phyloP scores from a whole-genome alignment of 179 eudicot species.

The Spinacia oleracea region DNA sequence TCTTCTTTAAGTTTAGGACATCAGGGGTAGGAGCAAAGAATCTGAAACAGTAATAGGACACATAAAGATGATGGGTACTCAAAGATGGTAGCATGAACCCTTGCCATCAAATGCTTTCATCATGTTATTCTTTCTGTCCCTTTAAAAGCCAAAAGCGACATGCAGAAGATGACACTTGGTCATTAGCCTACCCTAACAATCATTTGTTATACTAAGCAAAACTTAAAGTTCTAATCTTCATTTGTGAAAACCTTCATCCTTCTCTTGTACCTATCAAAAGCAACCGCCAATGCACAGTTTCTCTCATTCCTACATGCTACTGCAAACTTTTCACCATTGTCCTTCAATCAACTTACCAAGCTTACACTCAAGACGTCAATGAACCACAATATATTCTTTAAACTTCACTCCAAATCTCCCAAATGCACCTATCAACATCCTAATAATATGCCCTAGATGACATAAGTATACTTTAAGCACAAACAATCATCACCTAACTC shows the following conservation, averaged over 20 bases:
- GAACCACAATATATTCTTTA: neutral
- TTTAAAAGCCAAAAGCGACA: neutral
- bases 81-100: neutral
- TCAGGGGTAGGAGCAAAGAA: slow-evolving; percentile 6
- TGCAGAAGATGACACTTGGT: neutral
- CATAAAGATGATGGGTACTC: neutral
- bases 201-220: neutral
- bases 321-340: neutral
- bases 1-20: neutral
- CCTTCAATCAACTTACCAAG: neutral
- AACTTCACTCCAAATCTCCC: neutral
- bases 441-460: slow-evolving; percentile 10
- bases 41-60: neutral
- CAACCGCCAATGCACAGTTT: neutral
- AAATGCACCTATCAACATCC: slow-evolving; percentile 5
- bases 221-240: neutral
- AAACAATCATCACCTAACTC: slow-evolving; percentile 27
- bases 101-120: neutral
- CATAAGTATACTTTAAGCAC: slow-evolving; percentile 21
- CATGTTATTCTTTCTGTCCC: neutral
- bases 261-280: neutral
- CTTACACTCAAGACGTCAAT: neutral
- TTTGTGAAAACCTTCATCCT: too few relatives aligned
- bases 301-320: slow-evolving; percentile 4
- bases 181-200: neutral